A percentile compares a stretch with the other conserved stretches of the same genome.
Conservation (phyloP, 192 early-diverging fungal species). For the Linnemannia hyalina region DNA sequence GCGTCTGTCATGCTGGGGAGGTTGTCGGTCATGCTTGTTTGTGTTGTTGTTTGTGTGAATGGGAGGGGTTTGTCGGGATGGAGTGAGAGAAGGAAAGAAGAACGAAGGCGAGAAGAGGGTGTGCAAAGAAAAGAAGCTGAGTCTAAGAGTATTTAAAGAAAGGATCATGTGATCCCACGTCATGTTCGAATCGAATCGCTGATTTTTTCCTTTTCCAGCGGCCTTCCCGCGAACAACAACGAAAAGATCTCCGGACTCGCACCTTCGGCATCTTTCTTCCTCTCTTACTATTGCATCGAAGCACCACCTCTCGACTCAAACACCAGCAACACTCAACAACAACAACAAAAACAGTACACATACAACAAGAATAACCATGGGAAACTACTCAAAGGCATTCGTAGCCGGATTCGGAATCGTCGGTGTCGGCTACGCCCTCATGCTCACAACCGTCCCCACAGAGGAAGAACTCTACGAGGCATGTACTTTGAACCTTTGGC, state of each 20-base stretch:
- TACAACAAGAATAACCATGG: conserved; percentile 43
- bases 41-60: not conserved
- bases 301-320: not conserved
- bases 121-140: not conserved
- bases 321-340: not conserved
- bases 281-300: no score
- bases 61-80: not conserved
- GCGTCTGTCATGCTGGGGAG: conserved; percentile 50
- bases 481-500: conserved; percentile 3
- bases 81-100: not conserved
- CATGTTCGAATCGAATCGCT: not conserved
- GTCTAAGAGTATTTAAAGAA: not conserved
- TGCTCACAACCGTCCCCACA: conserved; percentile 65
- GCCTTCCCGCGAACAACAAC: conserved; percentile 2
- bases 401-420: conserved; percentile 60
- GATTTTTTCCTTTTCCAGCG: conserved; percentile 18
- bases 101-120: not conserved
- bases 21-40: conserved; percentile 43
- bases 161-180: not conserved
- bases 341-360: not conserved
- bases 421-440: conserved; percentile 59
- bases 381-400: conserved; percentile 60
- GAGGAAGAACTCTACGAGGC: conserved; percentile 58
- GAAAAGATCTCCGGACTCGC: conserved; percentile 1
- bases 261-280: not conserved